Evolutionary conservation across 768 basidiomycete genomes (phyloP).

Genomic region (Rhodotorula babjevae): DNA sequence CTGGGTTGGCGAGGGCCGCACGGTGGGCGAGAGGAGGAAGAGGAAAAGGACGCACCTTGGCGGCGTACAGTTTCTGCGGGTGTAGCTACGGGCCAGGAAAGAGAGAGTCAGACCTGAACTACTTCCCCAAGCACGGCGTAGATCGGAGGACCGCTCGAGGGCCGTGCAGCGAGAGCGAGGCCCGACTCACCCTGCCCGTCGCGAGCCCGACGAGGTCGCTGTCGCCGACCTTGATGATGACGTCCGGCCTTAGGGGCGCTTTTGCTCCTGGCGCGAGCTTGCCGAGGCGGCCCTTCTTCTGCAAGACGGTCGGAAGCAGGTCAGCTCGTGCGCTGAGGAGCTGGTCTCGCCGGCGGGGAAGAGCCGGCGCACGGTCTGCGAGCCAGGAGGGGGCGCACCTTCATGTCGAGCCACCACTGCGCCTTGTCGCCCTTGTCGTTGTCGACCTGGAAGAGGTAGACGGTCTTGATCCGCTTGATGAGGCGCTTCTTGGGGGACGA

Average conservation of each 20-base stretch:
- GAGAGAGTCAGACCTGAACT: neutral
- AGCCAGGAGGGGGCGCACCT: slow-evolving; percentile 3
- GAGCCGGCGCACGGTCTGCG: no score
- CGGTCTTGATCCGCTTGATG: slow-evolving; percentile 16
- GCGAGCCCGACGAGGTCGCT: slow-evolving; percentile 29
- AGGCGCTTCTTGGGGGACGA: slow-evolving; percentile 15
- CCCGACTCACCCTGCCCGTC: slow-evolving; percentile 15
- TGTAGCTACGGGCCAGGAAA: neutral
- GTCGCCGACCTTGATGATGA: slow-evolving; percentile 13
- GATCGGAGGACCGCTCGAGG: no score
- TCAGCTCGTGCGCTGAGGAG: neutral
- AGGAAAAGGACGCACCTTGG: slow-evolving; percentile 13
- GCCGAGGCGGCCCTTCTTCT: slow-evolving; percentile 22
- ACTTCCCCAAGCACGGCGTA: no score
- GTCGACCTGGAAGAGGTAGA: slow-evolving; percentile 23
- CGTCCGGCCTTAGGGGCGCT: slow-evolving; percentile 24
- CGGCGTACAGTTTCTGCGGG: slow-evolving; percentile 32
- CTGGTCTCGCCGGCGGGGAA: no score
- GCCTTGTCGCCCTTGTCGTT: slow-evolving; percentile 2
- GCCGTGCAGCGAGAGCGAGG: no score
- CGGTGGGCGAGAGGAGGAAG: neutral
- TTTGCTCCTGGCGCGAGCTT: neutral
- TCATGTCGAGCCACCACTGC: slow-evolving; percentile 32
- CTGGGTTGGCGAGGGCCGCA: no score
- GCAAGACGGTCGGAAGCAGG: neutral